Conservation (phyloP, 176 grass and related monocot species). For the Triticum monococcum region DNA sequence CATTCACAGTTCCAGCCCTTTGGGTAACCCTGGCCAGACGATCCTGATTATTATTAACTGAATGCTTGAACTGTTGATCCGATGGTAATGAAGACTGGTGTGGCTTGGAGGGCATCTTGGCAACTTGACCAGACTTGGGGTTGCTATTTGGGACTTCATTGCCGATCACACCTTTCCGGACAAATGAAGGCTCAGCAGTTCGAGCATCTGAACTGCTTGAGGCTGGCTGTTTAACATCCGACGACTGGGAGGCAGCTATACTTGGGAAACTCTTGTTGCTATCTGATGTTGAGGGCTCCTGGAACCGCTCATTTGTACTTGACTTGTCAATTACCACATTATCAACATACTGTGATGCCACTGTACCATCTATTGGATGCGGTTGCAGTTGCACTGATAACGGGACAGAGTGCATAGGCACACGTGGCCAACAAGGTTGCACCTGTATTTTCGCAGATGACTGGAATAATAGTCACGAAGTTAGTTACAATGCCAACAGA, state of each 20-base stretch:
- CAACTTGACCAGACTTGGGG: constrained; percentile 36
- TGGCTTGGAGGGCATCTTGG: constrained; percentile 38
- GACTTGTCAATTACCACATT: constrained; percentile 46
- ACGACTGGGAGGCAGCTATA: constrained; percentile 42
- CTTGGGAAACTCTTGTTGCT: constrained; percentile 45
- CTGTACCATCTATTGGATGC: constrained; percentile 65
- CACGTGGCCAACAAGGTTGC: constrained; percentile 92
- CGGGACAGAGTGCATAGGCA: constrained; percentile 77
- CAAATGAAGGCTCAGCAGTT: constrained; percentile 44
- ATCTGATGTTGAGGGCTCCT: constrained; percentile 49
- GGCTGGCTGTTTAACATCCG: constrained; percentile 48
- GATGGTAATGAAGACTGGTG: constrained; percentile 33
- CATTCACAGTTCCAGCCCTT: constrained; percentile 47
- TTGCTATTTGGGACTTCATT: constrained; percentile 57
- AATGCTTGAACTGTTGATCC: constrained; percentile 48
- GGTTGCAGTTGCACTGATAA: constrained; percentile 77
- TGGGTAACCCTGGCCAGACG: constrained; percentile 31
- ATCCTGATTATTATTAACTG: constrained; percentile 50
- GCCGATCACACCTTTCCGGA: constrained; percentile 36
- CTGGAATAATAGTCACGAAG: constrained; percentile 46
- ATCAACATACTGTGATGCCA: constrained; percentile 49
- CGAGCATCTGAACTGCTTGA: constrained; percentile 43
- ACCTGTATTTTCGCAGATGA: constrained; percentile 76
- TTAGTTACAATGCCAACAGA: constrained; percentile 32
- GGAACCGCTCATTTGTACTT: constrained; percentile 54